Evolutionary conservation across 495 filamentous ascomycete genomes (phyloP), one percentile per base, ranked within the genome.

Genomic region (Talaromyces adpressus): DNA sequence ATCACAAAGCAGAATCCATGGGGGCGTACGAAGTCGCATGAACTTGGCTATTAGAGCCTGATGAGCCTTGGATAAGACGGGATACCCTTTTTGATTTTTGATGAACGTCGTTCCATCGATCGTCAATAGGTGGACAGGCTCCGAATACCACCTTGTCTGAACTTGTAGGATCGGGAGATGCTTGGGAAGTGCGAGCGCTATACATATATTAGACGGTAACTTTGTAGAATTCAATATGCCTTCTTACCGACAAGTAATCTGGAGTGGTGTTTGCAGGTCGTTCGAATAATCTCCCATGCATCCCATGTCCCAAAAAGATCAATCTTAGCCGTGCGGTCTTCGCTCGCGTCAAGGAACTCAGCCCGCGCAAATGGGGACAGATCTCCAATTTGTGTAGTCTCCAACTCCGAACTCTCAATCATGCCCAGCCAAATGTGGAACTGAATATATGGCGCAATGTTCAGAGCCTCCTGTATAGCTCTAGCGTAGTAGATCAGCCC

Each of bases 71-170:
- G 85, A 87, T n/a, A 99, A 81, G 11, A 92, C 88, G 1, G 91
- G 93, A 65, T 90, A 89, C 49, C 91, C 90, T 63, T 87, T 86
- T 51, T 84, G 82, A 72, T 97, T 98, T 41, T 81, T 81, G 52
- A 90, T 80, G 67, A 98, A 99, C 0, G 83, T 81, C 0, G 80
- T 81, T 6, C 80, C 77, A 23, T 85, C 78, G 30, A 97, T 79
- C 1, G 85, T 84, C 1, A 99, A 78, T 60, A 95, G 81, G 61
- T 92, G 90, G 3, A 98, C 79, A 22, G 94, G 93, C 66, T 99
- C 94, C 1, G 91, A 88, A 75, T 91, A 93, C 94, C 94, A 99
- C n/a, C 94, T 83, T 14, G 86, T 87, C 67, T 94, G 91, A 7
- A 97, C 79, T 23, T 82, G 76, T 41, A 84, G 78, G 23, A 87